Evolutionary conservation across 805 yeast genomes (phyloP), one percentile per base, ranked within the genome.

Genomic region (Candida sonorensis): DNA sequence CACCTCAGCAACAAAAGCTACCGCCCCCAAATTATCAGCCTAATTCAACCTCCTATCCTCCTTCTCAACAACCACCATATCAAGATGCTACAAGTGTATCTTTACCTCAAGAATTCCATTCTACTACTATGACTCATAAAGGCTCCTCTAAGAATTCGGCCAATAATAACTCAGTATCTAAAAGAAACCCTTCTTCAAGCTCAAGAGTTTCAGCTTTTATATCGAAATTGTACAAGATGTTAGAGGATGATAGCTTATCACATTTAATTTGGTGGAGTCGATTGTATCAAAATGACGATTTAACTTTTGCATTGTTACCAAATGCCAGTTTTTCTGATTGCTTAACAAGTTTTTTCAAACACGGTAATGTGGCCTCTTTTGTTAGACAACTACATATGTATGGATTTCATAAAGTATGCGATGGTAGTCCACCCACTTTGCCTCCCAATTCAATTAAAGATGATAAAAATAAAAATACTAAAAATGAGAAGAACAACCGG

Each of bases 321-420:
- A 76, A 77, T 12, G 64, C 74, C 18, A 81, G 75, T 40, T 78
- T 78, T 52, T 74, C 81, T 9, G 59, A 62, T 24, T 72, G 73
- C 1, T 52, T 81, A 30, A 75, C 81, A n/a, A 66, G 67, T 29
- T 87, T 83, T 55, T 88, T 90, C 66, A 90, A 90, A 55, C 97
- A 88, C 61, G 94, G 94, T 4, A 90, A 90, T 52, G 86, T 88
- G 18, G 86, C 95, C 16, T 78, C 90, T 38, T 90, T 90, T 62
- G 95, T 90, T 22, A 74, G 97, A 29, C 97, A 90, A 59, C 64
- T 88, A 28, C 95, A 90, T 63, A 90, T 88, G 97, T 87, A 87
- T 55, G 96, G 96, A 1, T 87, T 88, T 62, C 96, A 88, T 57
- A 87, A 88, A 60, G 78, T 73, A 6, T 72, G 62, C 39, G 77